Base-by-base conservation (phyloP, 208 protist species). In the Leishmania aethiopica region DNA sequence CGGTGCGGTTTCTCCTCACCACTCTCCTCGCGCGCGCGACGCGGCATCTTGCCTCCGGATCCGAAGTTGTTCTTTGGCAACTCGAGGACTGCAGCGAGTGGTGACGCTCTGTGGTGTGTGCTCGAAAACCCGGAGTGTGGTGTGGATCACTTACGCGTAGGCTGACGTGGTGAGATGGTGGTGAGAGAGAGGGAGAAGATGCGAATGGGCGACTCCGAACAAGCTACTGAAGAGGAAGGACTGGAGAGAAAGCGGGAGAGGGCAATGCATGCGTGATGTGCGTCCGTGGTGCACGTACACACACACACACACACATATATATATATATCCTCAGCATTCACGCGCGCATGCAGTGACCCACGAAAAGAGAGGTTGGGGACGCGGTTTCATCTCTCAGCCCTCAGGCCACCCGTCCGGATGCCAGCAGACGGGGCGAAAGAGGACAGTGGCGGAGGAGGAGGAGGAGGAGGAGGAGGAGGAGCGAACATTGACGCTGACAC, bases 1-100 rank as follows among this genome's bases (percentile, higher is more conserved):
- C 75, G 82, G 35, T 49, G 83, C 64, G 71, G 59, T 77, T 86
- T 84, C 13, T 69, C 80, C 75, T 91, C 88, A 37, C 85, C 86
- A 51, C 47, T 51, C 59, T 83, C 79, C 55, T 89, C 83, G 51
- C 86, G 86, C 3, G 79, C 53, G 2, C 84, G 84, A 60, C 84
- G 78, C 6, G 75, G 79, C 84, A 87, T 87, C 25, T 1, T 60
- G 2, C 7, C 32, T 6, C 1, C 6, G 17, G 3, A 3, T 11
- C 0, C 2, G 25, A 42, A 15, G 51, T 6, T 6, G 32, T 60
- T 13, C 4, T 2, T 6, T 75, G 15, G 32, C 3, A 19, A 22
- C 0, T 32, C 11, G 49, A 7, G n/a, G 22, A 57, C 17, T 40
- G 17, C 5, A 25, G 17, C 32, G 32, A 6, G 32, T 11, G 51